Base-by-base conservation (phyloP, 805 yeast genomes). In the Blastobotrys robertii region DNA sequence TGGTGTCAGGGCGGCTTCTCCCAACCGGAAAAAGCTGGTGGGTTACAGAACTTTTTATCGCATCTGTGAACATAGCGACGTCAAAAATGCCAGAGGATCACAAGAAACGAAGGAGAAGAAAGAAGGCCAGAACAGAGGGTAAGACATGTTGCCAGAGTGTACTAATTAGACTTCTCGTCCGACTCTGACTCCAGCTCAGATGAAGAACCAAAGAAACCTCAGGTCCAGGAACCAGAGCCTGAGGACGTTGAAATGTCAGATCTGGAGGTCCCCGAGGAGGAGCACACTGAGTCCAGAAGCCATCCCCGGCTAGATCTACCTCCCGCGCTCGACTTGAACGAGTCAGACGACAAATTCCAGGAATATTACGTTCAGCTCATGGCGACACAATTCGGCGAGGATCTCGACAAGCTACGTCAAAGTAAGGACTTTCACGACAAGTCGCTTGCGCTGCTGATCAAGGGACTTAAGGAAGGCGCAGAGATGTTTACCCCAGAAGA, bases 361-460 rank as follows among this genome's bases (percentile, higher is more conserved):
- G 52, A 69, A 42, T 70, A 68, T 44, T 74, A 72, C 56, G 66
- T 75, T 32, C 49, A 55, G 10, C 62, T 68, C 22, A 58, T 65
- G 31, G 73, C 75, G 41, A 62, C 72, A 9, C 70, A 70, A 51
- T 66, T 75, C 47, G 70, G 78, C 50, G 64, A 64, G 13, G 68
- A 68, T 34, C 58, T 66, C 22, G 60, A 54, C 8, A 52, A 66
- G 16, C 60, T 66, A 43, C 73, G 72, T 13, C 57, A 58, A 43
- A 68, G 74, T 43, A 59, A 73, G 8, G 67, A 65, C 12, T 71
- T 76, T 46, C 51, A 51, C 11, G 50, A 50, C 8, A 55, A 58
- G n/a, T 54, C 64, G 4, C 47, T 66, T 30, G 50, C 51, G 13
- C 50, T 59, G 41, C 51, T 65, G 13, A 56, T 64, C 28, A 53